Percentiles rank a stretch among this genome's conserved stretches.
Evolutionary conservation across 345 rosid species (phyloP).

Genomic region (Geranium rotundifolium): DNA sequence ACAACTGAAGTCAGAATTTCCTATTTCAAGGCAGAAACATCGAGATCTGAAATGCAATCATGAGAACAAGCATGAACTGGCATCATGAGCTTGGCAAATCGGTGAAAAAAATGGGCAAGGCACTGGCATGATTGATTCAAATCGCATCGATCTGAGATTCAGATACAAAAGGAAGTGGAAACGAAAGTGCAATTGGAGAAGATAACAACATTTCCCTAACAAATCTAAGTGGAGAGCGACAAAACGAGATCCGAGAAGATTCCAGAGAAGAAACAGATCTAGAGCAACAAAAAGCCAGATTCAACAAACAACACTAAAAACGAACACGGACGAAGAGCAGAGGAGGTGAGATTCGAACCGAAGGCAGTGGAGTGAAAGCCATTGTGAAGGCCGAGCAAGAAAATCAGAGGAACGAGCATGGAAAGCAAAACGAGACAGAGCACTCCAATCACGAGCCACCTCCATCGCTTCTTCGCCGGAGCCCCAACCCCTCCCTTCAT

Average conservation of each 20-base stretch:
- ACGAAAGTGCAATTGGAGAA: neutral
- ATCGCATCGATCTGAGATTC: neutral
- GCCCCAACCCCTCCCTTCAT: neutral
- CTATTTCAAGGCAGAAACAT: neutral
- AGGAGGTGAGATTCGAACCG: neutral
- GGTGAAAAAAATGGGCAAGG: neutral
- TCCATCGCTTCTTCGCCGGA: neutral
- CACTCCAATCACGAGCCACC: constrained; percentile 41
- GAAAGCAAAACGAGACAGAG: constrained; percentile 68
- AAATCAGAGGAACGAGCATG: constrained; percentile 80
- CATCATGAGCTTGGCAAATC: neutral
- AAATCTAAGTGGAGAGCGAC: neutral
- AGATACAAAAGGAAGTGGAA: neutral
- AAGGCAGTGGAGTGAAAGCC: constrained; percentile 47
- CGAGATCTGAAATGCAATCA: neutral
- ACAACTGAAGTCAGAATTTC: neutral
- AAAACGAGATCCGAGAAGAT: neutral
- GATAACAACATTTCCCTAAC: neutral
- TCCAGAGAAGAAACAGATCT: neutral
- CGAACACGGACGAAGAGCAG: neutral
- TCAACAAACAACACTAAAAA: neutral
- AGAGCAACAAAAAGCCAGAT: neutral
- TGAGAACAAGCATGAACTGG: neutral
- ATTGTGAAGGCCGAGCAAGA: constrained; percentile 67
- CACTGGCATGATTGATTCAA: neutral